Evolutionary conservation across 495 filamentous ascomycete genomes (phyloP), one percentile per base, ranked within the genome.

Genomic region (Penicillium antarcticum): DNA sequence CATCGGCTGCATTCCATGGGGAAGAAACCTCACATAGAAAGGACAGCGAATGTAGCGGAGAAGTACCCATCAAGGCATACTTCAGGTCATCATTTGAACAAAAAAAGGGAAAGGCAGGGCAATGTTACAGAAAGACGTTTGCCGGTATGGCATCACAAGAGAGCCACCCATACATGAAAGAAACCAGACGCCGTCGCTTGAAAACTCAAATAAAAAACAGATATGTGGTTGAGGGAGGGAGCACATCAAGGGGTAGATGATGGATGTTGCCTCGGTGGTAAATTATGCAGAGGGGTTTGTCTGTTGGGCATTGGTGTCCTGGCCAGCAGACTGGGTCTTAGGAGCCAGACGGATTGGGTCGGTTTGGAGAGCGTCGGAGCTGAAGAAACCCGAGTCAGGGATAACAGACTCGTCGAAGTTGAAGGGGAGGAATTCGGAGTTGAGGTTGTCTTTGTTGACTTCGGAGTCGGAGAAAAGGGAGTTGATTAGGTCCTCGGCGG

Each of bases 361-460:
- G 11, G 42, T 47, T 21, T 63, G 53, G 21, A 70, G 51, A 34
- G 65, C 53, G 42, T 74, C 71, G 24, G 71, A 74, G 36, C 71
- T 66, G 56, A 73, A 73, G 44, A 74, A 72, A 19, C 70, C 67
- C 8, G 71, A 73, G 51, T 74, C 71, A 19, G 71, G 63, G 26
- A 64, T 38, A 17, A 51, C 55, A 21, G 62, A 29, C 33, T 62
- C 58, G 4, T 49, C 55, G 40, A 67, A 68, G 33, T 58, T 53
- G 52, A 74, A 74, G 18, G 66, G 64, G 24, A 66, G 60, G 49
- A 69, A 63, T 2, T 62, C 45, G 18, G 59, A 56, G 23, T 64
- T 42, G 16, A 67, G 44, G 14, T 59, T 62, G 4, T 63, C 55
- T 32, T 71, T 74, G 12, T 66, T 48, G 11, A 66, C 45, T 4